Percentiles rank a stretch among this genome's conserved stretches.
These are phyloP conservation scores for Thelephora ganbajun DNA, from an alignment of 768 basidiomycete genomes.

Conservation along the genomic window DNA sequence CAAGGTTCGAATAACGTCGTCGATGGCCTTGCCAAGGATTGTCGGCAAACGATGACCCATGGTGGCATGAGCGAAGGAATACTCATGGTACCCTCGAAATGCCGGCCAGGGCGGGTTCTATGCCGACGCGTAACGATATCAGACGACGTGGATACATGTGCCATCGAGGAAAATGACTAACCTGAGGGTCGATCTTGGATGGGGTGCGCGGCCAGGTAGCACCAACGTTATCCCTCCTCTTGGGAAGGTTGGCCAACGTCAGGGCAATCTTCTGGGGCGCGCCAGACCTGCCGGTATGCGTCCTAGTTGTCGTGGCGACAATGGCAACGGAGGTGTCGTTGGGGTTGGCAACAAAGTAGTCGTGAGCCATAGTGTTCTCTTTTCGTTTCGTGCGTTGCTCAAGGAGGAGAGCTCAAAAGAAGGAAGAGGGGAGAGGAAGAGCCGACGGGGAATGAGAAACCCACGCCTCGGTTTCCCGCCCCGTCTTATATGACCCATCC, in stretches of 20 bases:
- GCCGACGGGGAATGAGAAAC: no score
- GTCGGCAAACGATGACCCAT: constrained; percentile 95
- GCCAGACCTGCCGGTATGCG: neutral
- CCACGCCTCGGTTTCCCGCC: no score
- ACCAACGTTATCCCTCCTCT: constrained; percentile 51
- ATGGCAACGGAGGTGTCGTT: no score
- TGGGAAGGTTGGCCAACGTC: constrained; percentile 60
- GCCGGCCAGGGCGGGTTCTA: constrained; percentile 69
- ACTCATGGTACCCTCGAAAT: constrained; percentile 58
- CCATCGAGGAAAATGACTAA: no score
- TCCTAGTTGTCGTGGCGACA: no score
- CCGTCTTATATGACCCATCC: no score
- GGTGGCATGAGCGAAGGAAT: constrained; percentile 79
- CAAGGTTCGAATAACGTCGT: constrained; percentile 78
- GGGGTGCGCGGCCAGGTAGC: constrained; percentile 65
- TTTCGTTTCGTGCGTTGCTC: no score
- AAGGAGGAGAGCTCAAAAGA: no score
- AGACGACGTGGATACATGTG: neutral
- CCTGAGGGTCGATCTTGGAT: constrained; percentile 31
- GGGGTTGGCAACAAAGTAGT: no score
- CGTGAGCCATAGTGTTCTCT: no score
- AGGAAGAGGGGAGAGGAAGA: no score
- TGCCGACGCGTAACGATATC: constrained; percentile 33
- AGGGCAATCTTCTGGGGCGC: constrained; percentile 50
- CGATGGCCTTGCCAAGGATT: constrained; percentile 90